These are phyloP conservation scores for Chlorella sp. DNA, from an alignment of 139 green algal species.

Conservation along the genomic window DNA sequence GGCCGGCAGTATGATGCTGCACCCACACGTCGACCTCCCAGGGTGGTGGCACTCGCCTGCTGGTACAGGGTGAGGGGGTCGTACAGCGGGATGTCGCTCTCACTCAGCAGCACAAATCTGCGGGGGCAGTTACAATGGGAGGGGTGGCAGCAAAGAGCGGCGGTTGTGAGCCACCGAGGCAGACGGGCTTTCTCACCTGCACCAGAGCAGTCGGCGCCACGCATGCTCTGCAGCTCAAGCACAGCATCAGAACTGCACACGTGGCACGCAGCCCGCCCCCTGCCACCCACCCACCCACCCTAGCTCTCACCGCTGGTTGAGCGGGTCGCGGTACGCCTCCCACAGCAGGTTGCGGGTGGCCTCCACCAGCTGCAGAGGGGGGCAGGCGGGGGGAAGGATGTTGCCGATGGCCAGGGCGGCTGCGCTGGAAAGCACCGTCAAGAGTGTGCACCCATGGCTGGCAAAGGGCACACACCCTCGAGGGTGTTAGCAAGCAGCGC, in stretches of 20 bases:
- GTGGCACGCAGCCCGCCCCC: not conserved
- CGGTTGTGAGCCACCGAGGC: not conserved
- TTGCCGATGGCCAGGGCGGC: too few relatives aligned
- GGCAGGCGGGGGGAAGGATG: not conserved
- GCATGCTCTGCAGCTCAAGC: too few relatives aligned
- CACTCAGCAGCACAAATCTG: constrained; percentile 40
- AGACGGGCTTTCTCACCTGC: not conserved
- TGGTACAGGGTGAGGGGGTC: constrained; percentile 28
- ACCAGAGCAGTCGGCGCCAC: too few relatives aligned
- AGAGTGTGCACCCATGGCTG: too few relatives aligned
- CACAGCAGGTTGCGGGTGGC: constrained; percentile 49
- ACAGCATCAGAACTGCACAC: not conserved
- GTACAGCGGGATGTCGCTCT: constrained; percentile 42
- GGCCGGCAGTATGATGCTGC: too few relatives aligned
- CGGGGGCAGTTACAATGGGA: not conserved
- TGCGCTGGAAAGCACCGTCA: too few relatives aligned
- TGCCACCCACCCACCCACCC: not conserved
- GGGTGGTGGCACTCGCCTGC: not conserved
- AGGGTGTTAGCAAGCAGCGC: too few relatives aligned
- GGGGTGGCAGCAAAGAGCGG: not conserved
- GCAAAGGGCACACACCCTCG: too few relatives aligned
- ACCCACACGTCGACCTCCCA: too few relatives aligned
- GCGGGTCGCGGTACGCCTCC: constrained; percentile 48
- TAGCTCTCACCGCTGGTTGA: constrained; percentile 49
- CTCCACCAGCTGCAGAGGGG: constrained; percentile 26